Percentiles rank a stretch among this genome's conserved stretches.
phyloP scores from a whole-genome alignment of 106 monocot species.

The Acanthochlamys bracteata region DNA sequence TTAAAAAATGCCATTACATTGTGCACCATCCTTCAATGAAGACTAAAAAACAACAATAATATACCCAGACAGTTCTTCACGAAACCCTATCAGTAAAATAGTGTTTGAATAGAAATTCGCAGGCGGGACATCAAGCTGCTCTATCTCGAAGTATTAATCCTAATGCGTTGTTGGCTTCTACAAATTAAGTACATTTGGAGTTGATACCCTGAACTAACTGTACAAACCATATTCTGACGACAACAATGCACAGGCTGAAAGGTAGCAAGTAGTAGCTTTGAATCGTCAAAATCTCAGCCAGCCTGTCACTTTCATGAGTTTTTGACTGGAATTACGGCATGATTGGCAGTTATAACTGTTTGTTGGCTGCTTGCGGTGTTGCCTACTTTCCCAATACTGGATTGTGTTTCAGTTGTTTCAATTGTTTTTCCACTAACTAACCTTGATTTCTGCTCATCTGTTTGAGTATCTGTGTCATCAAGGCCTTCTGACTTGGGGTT shows the following conservation, averaged over 20 bases:
- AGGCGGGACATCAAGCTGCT: no score
- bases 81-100: no score
- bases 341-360: background rate
- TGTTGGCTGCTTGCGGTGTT: background rate
- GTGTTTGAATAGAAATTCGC: no score
- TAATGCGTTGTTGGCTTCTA: no score
- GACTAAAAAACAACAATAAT: no score
- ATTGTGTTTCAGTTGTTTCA: background rate
- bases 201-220: background rate
- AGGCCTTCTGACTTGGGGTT: background rate
- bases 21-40: no score
- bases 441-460: background rate
- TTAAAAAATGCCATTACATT: no score
- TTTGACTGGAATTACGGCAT: background rate
- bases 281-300: background rate
- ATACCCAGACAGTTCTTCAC: no score
- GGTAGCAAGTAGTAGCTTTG: background rate
- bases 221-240: background rate
- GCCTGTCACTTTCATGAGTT: background rate
- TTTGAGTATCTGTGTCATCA: background rate
- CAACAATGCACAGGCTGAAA: slow-evolving; percentile 1
- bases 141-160: no score
- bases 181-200: no score
- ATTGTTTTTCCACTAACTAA: background rate
- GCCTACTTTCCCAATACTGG: background rate